These are phyloP conservation scores for Lasiosphaeris hirsuta DNA, from an alignment of 495 filamentous ascomycete genomes.

Conservation along the genomic window DNA sequence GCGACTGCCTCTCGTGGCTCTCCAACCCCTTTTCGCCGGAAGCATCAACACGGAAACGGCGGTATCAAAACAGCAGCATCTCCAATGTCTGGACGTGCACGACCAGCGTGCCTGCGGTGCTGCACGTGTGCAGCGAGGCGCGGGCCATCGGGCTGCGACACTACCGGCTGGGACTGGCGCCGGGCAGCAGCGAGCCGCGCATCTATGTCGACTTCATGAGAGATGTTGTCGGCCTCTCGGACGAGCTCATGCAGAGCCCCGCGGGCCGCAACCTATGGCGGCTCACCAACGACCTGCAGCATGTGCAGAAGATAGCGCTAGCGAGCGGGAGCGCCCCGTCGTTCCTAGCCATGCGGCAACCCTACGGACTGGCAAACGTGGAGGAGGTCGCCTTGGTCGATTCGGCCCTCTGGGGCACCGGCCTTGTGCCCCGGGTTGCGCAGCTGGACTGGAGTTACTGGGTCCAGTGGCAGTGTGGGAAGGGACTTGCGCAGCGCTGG, in stretches of 20 bases:
- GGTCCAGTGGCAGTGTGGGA: conserved; percentile 9
- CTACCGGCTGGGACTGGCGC: conserved; percentile 34
- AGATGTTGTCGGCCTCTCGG: conserved; percentile 26
- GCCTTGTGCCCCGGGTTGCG: conserved; percentile 9
- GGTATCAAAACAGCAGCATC: not conserved
- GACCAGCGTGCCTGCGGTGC: conserved; percentile 27
- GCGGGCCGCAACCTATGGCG: conserved; percentile 15
- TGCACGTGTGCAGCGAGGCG: conserved; percentile 35
- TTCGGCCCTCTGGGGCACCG: conserved; percentile 5
- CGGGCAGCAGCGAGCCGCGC: conserved; percentile 26
- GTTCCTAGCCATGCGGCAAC: not conserved
- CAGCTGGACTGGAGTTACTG: conserved; percentile 15
- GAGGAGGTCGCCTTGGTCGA: conserved; percentile 12
- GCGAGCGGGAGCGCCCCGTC: not conserved
- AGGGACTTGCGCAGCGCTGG: not conserved
- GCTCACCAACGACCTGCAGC: conserved; percentile 10
- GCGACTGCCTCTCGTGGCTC: not conserved
- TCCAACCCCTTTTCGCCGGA: not conserved
- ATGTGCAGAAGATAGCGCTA: conserved; percentile 1
- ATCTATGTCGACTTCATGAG: conserved; percentile 34
- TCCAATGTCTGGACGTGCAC: conserved; percentile 16
- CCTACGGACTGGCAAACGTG: not conserved
- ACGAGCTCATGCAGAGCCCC: conserved; percentile 7
- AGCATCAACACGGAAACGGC: not conserved
- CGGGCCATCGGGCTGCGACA: conserved; percentile 31